Conservation (phyloP, 139 green algal species). For the Chlorella sp. region DNA sequence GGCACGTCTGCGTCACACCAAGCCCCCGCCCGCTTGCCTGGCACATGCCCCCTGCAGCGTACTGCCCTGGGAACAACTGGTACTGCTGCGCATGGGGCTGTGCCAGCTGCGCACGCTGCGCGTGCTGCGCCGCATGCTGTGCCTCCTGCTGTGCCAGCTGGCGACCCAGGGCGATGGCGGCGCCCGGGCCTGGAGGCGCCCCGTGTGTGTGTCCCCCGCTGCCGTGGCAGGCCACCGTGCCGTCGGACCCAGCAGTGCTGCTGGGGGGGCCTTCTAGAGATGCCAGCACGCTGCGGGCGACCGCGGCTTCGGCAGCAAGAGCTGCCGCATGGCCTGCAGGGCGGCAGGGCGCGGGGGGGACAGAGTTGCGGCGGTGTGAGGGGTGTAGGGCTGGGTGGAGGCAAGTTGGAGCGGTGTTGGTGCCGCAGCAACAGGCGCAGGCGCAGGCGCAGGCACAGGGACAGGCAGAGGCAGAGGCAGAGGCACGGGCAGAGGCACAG, state of each 20-base stretch:
- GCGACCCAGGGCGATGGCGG: not conserved
- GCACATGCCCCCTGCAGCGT: too few relatives aligned
- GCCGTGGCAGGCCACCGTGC: not conserved
- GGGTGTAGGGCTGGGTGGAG: not conserved
- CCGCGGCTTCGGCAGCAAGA: not conserved
- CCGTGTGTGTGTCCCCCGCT: too few relatives aligned
- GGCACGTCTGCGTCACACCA: too few relatives aligned
- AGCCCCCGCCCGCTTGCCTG: too few relatives aligned
- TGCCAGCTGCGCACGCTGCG: not conserved
- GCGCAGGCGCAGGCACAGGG: too few relatives aligned
- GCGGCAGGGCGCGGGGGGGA: not conserved
- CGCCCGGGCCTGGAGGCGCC: not conserved
- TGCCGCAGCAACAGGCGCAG: not conserved
- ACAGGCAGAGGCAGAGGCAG: too few relatives aligned
- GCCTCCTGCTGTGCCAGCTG: not conserved
- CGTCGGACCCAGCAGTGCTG: too few relatives aligned
- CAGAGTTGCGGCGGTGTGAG: not conserved
- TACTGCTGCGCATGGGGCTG: not conserved
- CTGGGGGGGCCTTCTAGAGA: not conserved
- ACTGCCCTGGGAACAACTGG: too few relatives aligned
- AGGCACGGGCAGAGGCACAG: too few relatives aligned
- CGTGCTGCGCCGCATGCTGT: not conserved
- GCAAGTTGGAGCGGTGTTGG: not conserved
- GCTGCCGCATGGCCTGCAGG: not conserved
- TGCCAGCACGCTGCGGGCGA: slow-evolving; percentile 1